phyloP scores from a whole-genome alignment of 2,329 filamentous ascomycete genomes.

The Aspergillus latus region DNA sequence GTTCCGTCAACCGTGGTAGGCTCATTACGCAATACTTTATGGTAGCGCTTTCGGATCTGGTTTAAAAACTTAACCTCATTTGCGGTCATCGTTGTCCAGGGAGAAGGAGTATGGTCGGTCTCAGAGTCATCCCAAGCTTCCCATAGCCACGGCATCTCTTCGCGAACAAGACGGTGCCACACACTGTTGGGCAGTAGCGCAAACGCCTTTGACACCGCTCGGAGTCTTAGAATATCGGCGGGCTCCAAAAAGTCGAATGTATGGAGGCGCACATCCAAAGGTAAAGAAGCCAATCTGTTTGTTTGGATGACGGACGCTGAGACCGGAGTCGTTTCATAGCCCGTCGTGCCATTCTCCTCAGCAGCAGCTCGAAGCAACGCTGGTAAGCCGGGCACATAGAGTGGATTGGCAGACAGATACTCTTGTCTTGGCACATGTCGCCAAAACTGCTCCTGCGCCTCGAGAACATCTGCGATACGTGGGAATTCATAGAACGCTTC shows the following conservation, averaged over 20 bases:
- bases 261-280: slow-evolving; percentile 9
- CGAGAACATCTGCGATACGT: background rate
- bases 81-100: background rate
- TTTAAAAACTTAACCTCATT: background rate
- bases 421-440: slow-evolving; percentile 9
- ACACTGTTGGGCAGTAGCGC: slow-evolving; percentile 12
- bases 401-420: slow-evolving; percentile 20
- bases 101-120: background rate
- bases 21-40: background rate
- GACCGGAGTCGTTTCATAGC: background rate
- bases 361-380: slow-evolving; percentile 2
- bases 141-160: slow-evolving; percentile 24
- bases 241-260: slow-evolving; percentile 7
- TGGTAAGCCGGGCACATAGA: slow-evolving; percentile 14
- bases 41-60: background rate
- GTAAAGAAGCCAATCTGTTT: background rate
- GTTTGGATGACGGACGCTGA: too few species aligned
- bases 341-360: background rate
- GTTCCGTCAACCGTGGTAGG: too few species aligned
- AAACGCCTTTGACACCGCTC: slow-evolving; percentile 15
- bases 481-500: background rate
- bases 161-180: slow-evolving; percentile 17
- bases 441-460: slow-evolving; percentile 10
- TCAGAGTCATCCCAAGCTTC: slow-evolving; percentile 10
- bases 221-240: slow-evolving; percentile 11